Evolutionary conservation across 495 filamentous ascomycete genomes (phyloP).

Genomic region (Hyaloscypha bicolor): DNA sequence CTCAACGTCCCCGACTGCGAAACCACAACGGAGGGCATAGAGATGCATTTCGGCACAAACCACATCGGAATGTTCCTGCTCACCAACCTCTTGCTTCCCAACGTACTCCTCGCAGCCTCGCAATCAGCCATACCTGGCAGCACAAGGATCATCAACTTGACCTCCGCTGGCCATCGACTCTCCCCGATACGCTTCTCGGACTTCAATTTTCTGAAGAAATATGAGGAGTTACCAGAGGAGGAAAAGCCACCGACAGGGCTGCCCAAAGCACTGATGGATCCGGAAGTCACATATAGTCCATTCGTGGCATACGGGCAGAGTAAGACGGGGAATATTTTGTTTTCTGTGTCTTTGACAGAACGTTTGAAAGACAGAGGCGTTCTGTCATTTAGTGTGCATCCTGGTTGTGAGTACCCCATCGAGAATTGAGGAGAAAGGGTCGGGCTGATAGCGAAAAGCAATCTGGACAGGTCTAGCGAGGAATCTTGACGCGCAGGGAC

Average conservation of each 20-base stretch:
- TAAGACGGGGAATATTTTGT: constrained; percentile 65
- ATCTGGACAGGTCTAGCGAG: constrained; percentile 22
- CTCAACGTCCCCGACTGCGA: constrained; percentile 20
- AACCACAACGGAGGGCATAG: constrained; percentile 39
- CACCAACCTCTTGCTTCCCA: constrained; percentile 50
- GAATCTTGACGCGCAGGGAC: constrained; percentile 10
- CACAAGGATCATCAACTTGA: constrained; percentile 39
- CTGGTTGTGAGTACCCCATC: constrained; percentile 28
- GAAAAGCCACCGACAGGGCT: constrained; percentile 36
- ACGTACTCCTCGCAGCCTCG: neutral
- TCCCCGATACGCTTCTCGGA: constrained; percentile 58
- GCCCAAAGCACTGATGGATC: constrained; percentile 42
- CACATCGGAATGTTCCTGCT: constrained; percentile 61
- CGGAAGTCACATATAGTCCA: constrained; percentile 52
- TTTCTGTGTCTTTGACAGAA: constrained; percentile 50
- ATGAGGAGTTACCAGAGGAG: constrained; percentile 41
- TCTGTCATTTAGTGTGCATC: constrained; percentile 12
- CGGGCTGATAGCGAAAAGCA: neutral
- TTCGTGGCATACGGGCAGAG: constrained; percentile 58
- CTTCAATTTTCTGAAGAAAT: constrained; percentile 52
- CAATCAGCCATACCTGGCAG: neutral
- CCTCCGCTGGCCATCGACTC: constrained; percentile 53
- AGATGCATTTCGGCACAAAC: constrained; percentile 60
- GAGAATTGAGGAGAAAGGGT: neutral
- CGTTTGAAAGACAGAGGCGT: constrained; percentile 30